phyloP scores from a whole-genome alignment of 306 rosid genomes.

The Begonia loranthoides region DNA sequence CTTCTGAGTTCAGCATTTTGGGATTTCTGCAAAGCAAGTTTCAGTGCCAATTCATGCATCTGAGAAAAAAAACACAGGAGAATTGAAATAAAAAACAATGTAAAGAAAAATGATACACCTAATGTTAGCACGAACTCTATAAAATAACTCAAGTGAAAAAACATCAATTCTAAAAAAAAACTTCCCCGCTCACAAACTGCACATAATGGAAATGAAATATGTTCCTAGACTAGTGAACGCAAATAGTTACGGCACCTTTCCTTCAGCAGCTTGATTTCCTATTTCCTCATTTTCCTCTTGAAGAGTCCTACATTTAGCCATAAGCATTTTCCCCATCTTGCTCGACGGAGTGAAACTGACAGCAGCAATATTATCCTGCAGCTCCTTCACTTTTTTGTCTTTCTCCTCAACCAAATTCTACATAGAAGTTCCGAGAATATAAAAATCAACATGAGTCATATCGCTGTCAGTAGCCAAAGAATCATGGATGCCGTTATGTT shows the following conservation, averaged over 20 bases:
- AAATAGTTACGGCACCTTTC: slow-evolving; percentile 44
- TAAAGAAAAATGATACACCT: background rate
- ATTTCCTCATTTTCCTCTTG: slow-evolving; percentile 98
- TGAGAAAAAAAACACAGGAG: slow-evolving; percentile 12
- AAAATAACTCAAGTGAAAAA: background rate
- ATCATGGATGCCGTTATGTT: too few relatives aligned
- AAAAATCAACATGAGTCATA: background rate
- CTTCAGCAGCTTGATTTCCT: slow-evolving; percentile 94
- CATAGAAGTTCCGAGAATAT: slow-evolving; percentile 1
- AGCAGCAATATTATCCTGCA: slow-evolving; percentile 77
- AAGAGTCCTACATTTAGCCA: slow-evolving; percentile 91
- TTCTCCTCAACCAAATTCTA: slow-evolving; percentile 85
- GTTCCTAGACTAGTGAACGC: background rate
- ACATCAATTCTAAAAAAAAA: background rate
- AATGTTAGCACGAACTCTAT: background rate
- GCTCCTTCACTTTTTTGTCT: slow-evolving; percentile 77
- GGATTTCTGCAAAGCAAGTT: slow-evolving; percentile 72
- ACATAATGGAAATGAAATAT: background rate
- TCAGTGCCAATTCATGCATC: slow-evolving; percentile 81
- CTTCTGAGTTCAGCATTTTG: slow-evolving; percentile 63
- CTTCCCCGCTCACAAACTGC: background rate
- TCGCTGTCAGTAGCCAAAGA: too few relatives aligned
- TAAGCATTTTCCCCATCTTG: slow-evolving; percentile 90
- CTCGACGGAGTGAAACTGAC: slow-evolving; percentile 79
- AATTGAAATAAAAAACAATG: background rate